Evolutionary conservation across 2,329 filamentous ascomycete species (phyloP).

Genomic region (Penicillium polonicum): DNA sequence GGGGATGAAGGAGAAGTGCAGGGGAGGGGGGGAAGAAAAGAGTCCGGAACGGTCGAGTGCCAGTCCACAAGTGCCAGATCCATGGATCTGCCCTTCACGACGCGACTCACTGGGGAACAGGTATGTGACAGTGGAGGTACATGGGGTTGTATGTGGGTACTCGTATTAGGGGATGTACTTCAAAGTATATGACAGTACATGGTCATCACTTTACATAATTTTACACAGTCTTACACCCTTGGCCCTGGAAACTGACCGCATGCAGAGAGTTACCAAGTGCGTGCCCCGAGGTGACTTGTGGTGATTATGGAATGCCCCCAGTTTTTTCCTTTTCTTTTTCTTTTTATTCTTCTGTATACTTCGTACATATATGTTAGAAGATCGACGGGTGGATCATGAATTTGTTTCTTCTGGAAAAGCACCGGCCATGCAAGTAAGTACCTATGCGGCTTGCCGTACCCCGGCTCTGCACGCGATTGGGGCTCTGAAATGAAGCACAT

Average conservation of each 20-base stretch:
- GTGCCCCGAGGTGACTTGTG: constrained; percentile 18
- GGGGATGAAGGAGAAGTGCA: constrained; percentile 20
- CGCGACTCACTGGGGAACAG: constrained; percentile 22
- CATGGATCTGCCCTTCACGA: constrained; percentile 29
- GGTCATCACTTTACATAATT: constrained; percentile 13
- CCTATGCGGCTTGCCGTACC: constrained; percentile 7
- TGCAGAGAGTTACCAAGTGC: constrained; percentile 27
- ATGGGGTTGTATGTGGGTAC: neutral
- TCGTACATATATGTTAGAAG: neutral
- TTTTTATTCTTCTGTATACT: neutral
- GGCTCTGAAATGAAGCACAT: constrained; percentile 1
- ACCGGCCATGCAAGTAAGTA: constrained; percentile 11
- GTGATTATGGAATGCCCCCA: constrained; percentile 18
- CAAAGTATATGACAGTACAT: constrained; percentile 24
- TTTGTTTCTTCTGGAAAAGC: constrained; percentile 7
- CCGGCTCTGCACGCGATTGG: constrained; percentile 4
- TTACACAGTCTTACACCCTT: constrained; percentile 17
- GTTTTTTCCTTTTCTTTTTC: neutral
- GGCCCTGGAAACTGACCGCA: constrained; percentile 22
- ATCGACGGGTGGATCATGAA: constrained; percentile 9
- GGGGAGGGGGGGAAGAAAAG: constrained; percentile 23
- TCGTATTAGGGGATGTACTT: constrained; percentile 13
- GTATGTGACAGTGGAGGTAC: constrained; percentile 4
- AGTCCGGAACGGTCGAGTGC: constrained; percentile 27
- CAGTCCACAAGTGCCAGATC: constrained; percentile 28